Percentiles rank a stretch among this genome's conserved stretches.
Conservation (phyloP, 805 yeast genomes). For the Wickerhamomyces chaumierensis region DNA sequence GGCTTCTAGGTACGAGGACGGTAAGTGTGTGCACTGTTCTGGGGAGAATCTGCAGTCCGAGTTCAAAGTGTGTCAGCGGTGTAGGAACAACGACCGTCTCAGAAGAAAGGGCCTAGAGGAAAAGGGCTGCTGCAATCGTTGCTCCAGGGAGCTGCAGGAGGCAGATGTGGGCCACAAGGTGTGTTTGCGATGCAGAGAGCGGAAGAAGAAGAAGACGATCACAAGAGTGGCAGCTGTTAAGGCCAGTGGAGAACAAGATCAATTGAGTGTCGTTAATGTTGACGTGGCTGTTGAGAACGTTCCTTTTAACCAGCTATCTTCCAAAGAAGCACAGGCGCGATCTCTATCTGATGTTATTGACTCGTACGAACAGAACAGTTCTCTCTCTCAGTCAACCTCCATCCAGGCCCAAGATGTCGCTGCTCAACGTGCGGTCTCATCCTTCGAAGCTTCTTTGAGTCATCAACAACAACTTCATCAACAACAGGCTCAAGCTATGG, state of each 20-base stretch:
- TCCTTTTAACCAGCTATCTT: no score
- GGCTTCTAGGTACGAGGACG: slow-evolving; percentile 47
- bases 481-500: slow-evolving; percentile 1
- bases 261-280: no score
- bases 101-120: slow-evolving; percentile 46
- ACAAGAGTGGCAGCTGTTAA: no score
- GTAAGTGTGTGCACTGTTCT: slow-evolving; percentile 59
- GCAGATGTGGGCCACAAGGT: slow-evolving; percentile 42
- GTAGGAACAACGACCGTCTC: slow-evolving; percentile 49
- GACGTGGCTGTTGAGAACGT: no score
- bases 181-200: slow-evolving; percentile 42
- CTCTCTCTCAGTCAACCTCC: no score
- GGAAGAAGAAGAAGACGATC: slow-evolving; percentile 29
- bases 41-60: slow-evolving; percentile 40
- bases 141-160: slow-evolving; percentile 31
- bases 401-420: no score
- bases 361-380: no score
- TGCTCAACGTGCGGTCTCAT: no score
- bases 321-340: no score
- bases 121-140: slow-evolving; percentile 51
- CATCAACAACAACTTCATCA: slow-evolving; percentile 3
- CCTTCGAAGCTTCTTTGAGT: not conserved
- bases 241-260: no score
- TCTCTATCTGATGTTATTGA: no score
- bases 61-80: slow-evolving; percentile 55